These are phyloP conservation scores for Ascomycota sp. DNA, from an alignment of 2,329 filamentous ascomycete species.

Conservation along the genomic window DNA sequence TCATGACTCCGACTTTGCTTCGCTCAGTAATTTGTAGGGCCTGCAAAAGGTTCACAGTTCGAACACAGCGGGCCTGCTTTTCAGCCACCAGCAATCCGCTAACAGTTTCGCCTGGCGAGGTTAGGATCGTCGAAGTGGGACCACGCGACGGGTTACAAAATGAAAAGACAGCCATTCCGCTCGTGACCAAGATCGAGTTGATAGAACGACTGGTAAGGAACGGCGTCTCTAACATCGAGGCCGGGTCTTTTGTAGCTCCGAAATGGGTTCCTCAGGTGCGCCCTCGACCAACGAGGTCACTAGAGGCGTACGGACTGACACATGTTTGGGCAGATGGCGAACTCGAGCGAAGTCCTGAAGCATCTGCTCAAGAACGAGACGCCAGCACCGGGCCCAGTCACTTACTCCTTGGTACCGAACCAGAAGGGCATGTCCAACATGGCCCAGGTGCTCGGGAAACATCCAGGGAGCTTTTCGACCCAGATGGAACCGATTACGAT, in stretches of 20 bases:
- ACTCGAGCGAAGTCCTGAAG: conserved; percentile 53
- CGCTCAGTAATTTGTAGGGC: conserved; percentile 18
- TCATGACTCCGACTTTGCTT: conserved; percentile 13
- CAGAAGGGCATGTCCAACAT: conserved; percentile 49
- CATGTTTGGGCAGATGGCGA: conserved; percentile 41
- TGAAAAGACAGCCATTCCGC: conserved; percentile 50
- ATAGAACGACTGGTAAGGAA: conserved; percentile 48
- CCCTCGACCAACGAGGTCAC: neutral
- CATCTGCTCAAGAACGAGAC: conserved; percentile 43
- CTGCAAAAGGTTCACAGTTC: conserved; percentile 14
- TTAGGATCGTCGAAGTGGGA: conserved; percentile 62
- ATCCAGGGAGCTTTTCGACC: conserved; percentile 28
- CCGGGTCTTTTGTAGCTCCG: conserved; percentile 63
- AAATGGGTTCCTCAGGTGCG: conserved; percentile 67
- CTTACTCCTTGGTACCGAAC: conserved; percentile 65
- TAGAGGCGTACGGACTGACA: neutral
- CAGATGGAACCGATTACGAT: conserved; percentile 22
- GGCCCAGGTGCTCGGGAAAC: conserved; percentile 25
- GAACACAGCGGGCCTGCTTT: conserved; percentile 16
- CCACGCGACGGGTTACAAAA: conserved; percentile 78
- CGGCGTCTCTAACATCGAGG: conserved; percentile 55
- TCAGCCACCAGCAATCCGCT: conserved; percentile 13
- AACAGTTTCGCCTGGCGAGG: conserved; percentile 18
- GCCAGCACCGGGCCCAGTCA: conserved; percentile 25
- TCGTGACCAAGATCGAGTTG: conserved; percentile 56